A percentile compares a stretch with the other conserved stretches of the same genome.
Evolutionary conservation across 2,329 filamentous ascomycete genomes (phyloP).

Genomic region (Nothopassalora personata): DNA sequence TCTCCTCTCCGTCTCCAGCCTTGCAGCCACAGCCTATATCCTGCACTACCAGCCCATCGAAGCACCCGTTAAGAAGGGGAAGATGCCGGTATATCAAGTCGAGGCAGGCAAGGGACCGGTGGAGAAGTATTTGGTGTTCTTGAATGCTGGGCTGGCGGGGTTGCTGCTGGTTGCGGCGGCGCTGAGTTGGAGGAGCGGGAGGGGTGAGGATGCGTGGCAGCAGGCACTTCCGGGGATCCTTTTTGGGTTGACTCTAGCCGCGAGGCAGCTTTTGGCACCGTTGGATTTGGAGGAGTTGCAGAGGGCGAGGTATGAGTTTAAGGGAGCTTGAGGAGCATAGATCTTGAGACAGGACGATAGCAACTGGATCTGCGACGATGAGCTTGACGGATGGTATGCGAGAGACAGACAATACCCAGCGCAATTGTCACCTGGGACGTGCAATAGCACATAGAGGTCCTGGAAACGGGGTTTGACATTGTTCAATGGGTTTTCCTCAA

Average conservation of each 20-base stretch:
- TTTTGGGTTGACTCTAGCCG: constrained; percentile 55
- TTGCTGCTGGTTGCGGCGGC: constrained; percentile 48
- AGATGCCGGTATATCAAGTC: constrained; percentile 26
- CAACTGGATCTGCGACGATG: no score
- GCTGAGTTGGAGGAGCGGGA: constrained; percentile 33
- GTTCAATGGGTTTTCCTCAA: no score
- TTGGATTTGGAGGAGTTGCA: constrained; percentile 65
- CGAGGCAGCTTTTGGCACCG: constrained; percentile 61
- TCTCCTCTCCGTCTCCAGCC: constrained; percentile 57
- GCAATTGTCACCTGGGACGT: no score
- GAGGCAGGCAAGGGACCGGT: constrained; percentile 44
- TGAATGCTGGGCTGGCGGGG: constrained; percentile 55
- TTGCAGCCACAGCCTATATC: constrained; percentile 58
- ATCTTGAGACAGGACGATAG: not conserved
- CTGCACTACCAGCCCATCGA: constrained; percentile 42
- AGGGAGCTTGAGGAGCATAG: constrained; percentile 52
- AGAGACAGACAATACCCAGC: no score
- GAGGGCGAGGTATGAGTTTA: constrained; percentile 60
- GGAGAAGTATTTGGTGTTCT: constrained; percentile 52
- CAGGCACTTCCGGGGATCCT: constrained; percentile 48
- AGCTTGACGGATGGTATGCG: no score
- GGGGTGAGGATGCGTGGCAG: constrained; percentile 27
- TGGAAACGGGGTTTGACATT: no score
- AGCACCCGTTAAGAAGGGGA: constrained; percentile 43
- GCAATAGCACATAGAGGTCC: no score